Evolutionary conservation across 192 early-diverging fungal genomes (phyloP), one percentile per base, ranked within the genome.

Genomic region (Kappamyces sp.): DNA sequence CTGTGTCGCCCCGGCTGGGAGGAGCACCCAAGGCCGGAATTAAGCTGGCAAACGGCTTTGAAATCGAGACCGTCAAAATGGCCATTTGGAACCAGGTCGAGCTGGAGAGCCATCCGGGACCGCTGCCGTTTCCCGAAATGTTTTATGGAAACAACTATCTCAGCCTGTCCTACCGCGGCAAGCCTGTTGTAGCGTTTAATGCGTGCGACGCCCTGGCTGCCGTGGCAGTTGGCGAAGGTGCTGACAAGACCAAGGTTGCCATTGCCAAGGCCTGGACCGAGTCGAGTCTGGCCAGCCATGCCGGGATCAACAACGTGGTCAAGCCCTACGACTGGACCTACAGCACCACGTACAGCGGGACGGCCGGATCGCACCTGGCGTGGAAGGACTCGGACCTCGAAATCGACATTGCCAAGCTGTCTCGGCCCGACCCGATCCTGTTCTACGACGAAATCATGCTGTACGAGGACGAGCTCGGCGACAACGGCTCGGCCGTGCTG

Each of bases 241-340:
- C 79, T 39, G 84, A 90, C 44, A 63, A 75, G 9, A 85, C 95
- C 60, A 87, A 91, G 64, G 91, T 98, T 32, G 85, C 89, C 15
- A 86, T 86, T 68, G 85, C 93, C 7, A 72, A 82, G 55, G 86
- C 89, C 63, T 98, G 94, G 94, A 81, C 79, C 12, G 78, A 83
- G 50, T 86, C 87, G 41, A 89, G 84, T 84, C 87, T 73, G 58
- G 49, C 3, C 62, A 8, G 33, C 1, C 62, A 68, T 46, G 62
- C 61, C 64, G 83, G 69, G 73, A 90, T 91, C 59, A 88, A 85
- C 42, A 83, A 91, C 62, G 82, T 90, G n/a, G 72, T 89, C 51
- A 92, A 88, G 58, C 93, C 94, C 7, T 99, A 95, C 57, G 94
- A 99, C 68, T 99, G 96, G 96, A 99, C 94, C 0, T 95, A 91